Percentiles rank a stretch among this genome's conserved stretches.
Evolutionary conservation across 2,329 filamentous ascomycete genomes (phyloP).

Genomic region (Trichoderma sp.): DNA sequence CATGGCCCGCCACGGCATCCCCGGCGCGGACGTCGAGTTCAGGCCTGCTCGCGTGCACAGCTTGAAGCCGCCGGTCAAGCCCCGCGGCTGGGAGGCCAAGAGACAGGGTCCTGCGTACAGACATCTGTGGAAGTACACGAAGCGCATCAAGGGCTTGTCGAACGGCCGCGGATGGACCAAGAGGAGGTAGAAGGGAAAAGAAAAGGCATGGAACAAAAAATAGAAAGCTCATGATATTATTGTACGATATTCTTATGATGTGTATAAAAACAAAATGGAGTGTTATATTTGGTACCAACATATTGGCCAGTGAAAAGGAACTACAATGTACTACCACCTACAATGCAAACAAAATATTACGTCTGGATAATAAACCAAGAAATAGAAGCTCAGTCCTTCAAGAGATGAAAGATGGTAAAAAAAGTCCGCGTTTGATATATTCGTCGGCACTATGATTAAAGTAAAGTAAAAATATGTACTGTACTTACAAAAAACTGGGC

Average conservation of each 20-base stretch:
- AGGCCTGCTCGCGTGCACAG: constrained; percentile 75
- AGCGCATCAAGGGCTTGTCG: constrained; percentile 53
- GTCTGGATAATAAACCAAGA: no score
- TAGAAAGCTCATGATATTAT: constrained; percentile 19
- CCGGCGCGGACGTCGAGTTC: constrained; percentile 80
- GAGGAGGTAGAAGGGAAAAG: constrained; percentile 35
- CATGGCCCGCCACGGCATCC: constrained; percentile 76
- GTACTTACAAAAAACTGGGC: not conserved
- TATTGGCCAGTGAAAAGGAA: not conserved
- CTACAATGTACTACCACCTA: not conserved
- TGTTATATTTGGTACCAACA: not conserved
- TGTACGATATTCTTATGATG: constrained; percentile 19
- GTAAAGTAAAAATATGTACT: not conserved
- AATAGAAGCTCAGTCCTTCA: no score
- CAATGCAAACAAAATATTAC: not conserved
- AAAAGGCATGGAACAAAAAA: not conserved
- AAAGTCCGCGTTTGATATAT: not conserved
- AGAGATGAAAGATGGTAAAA: not conserved
- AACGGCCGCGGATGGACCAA: constrained; percentile 46
- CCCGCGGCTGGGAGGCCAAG: constrained; percentile 67
- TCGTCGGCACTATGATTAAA: not conserved
- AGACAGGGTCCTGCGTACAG: constrained; percentile 65
- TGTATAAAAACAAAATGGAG: constrained; percentile 7
- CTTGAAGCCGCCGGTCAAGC: constrained; percentile 61
- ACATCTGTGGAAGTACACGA: constrained; percentile 65